Conservation (phyloP, 257 asterid species). For the Primulina tabacum region DNA sequence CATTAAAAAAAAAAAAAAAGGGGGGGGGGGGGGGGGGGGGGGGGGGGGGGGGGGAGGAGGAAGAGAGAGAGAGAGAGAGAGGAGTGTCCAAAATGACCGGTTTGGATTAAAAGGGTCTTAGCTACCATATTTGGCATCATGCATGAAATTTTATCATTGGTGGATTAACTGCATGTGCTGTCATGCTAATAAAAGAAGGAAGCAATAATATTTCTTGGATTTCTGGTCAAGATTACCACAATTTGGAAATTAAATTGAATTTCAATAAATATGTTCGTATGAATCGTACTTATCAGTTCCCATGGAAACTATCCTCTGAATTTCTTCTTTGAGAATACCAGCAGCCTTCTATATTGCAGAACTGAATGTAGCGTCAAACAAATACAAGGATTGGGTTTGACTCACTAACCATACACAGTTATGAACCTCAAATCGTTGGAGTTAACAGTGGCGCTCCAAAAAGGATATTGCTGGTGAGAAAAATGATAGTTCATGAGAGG, state of each 20-base stretch:
- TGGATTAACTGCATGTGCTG: neutral
- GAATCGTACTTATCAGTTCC: neutral
- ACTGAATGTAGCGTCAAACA: neutral
- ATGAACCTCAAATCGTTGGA: neutral
- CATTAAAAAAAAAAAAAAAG: too few species aligned
- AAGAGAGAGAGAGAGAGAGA: conserved; percentile 5
- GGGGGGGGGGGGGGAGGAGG: conserved; percentile 15
- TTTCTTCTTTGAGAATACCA: too few species aligned
- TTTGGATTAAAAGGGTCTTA: neutral
- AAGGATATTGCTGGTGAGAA: neutral
- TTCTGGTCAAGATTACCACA: neutral
- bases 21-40: too few species aligned
- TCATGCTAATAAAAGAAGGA: neutral
- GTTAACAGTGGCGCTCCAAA: neutral
- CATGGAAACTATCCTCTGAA: neutral
- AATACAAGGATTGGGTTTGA: neutral
- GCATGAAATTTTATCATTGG: neutral
- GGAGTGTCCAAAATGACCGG: conserved; percentile 10
- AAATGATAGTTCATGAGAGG: neutral
- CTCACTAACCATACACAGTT: neutral
- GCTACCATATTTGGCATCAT: neutral
- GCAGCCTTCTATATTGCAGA: neutral
- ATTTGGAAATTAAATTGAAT: neutral
- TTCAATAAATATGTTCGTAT: neutral
- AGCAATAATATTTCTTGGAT: neutral